phyloP scores from a whole-genome alignment of 768 basidiomycete genomes.

The Panus rudis region DNA sequence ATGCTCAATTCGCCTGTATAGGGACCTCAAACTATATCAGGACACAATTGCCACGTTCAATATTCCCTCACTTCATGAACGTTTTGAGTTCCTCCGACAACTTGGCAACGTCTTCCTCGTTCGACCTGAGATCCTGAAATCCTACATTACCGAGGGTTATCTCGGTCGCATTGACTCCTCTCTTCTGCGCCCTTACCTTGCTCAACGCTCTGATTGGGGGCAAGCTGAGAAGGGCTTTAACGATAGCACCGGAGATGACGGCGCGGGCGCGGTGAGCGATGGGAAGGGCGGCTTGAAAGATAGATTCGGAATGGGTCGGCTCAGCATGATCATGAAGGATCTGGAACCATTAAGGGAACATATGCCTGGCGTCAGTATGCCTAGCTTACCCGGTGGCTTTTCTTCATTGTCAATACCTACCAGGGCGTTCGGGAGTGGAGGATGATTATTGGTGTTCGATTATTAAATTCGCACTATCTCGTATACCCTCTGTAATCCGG shows the following conservation, averaged over 20 bases:
- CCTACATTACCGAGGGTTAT: slow-evolving; percentile 92
- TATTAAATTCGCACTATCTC: too few relatives aligned
- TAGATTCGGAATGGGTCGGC: slow-evolving; percentile 54
- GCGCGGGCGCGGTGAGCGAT: slow-evolving; percentile 31
- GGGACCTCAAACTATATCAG: slow-evolving; percentile 95
- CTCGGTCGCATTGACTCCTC: slow-evolving; percentile 85
- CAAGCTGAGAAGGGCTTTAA: slow-evolving; percentile 79
- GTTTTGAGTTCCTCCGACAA: slow-evolving; percentile 97
- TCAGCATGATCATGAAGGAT: slow-evolving; percentile 87
- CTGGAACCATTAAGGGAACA: slow-evolving; percentile 61
- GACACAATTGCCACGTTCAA: slow-evolving; percentile 80
- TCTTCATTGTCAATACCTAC: slow-evolving; percentile 42
- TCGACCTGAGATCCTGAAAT: slow-evolving; percentile 88
- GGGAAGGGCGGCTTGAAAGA: slow-evolving; percentile 55
- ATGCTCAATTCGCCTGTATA: slow-evolving; percentile 26
- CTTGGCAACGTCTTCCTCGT: slow-evolving; percentile 97
- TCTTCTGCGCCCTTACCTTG: slow-evolving; percentile 85
- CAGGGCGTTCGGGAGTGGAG: slow-evolving; percentile 32
- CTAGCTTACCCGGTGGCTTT: slow-evolving; percentile 46
- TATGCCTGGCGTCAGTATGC: slow-evolving; percentile 46
- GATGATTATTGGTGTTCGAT: too few relatives aligned
- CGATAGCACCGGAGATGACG: slow-evolving; percentile 39
- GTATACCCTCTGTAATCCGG: too few relatives aligned
- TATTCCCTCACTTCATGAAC: slow-evolving; percentile 80
- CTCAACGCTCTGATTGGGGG: slow-evolving; percentile 86